These are phyloP conservation scores for Sporisorium exsertum DNA, from an alignment of 1,284 basidiomycete species.

Conservation along the genomic window DNA sequence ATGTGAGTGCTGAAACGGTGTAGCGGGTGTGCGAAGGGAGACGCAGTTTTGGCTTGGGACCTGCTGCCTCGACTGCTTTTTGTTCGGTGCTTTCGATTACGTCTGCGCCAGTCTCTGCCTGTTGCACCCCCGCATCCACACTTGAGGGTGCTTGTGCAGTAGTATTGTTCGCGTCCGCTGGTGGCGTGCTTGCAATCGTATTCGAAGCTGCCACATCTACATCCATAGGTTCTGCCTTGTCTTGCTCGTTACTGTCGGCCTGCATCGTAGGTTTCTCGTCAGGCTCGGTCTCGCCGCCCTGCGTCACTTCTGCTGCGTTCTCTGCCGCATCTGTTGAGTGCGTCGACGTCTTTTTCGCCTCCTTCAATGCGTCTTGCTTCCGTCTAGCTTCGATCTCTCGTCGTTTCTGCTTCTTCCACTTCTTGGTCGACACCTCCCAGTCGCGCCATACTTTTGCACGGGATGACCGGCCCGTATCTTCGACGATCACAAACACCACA, in stretches of 20 bases:
- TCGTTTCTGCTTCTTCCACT: conserved; percentile 42
- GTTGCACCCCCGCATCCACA: neutral
- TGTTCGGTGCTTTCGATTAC: neutral
- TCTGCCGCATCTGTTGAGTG: neutral
- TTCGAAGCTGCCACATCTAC: conserved; percentile 20
- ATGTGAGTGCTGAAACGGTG: conserved; percentile 41
- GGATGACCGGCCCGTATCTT: conserved; percentile 49
- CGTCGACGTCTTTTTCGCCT: neutral
- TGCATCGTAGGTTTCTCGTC: neutral
- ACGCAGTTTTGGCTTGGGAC: conserved; percentile 25
- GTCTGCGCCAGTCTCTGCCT: neutral
- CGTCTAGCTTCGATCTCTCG: conserved; percentile 21
- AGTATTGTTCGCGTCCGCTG: neutral
- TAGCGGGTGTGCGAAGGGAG: conserved; percentile 47
- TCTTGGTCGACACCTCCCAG: conserved; percentile 39
- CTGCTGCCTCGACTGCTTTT: conserved; percentile 14
- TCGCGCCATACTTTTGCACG: conserved; percentile 48
- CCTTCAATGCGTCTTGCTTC: conserved; percentile 7
- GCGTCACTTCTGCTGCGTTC: neutral
- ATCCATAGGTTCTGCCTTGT: conserved; percentile 29
- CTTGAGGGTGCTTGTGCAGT: neutral
- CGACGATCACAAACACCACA: conserved; percentile 50
- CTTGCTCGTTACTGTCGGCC: neutral
- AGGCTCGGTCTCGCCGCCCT: neutral
- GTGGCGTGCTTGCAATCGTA: neutral